These are phyloP conservation scores for Candida pseudocylindracea DNA, from an alignment of 1,139 yeast genomes.

Conservation along the genomic window DNA sequence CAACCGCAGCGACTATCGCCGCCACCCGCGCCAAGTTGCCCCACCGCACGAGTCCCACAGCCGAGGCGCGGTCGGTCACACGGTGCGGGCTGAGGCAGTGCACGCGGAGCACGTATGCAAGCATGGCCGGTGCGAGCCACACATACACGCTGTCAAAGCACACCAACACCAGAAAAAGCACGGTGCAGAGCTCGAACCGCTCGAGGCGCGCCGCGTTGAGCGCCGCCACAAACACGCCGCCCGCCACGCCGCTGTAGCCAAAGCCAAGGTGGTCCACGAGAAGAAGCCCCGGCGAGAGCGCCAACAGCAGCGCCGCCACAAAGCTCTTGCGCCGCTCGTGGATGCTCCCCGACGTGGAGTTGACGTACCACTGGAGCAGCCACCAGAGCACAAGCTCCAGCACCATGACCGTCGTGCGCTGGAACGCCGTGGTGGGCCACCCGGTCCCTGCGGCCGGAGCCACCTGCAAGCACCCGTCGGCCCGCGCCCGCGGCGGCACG, in stretches of 20 bases:
- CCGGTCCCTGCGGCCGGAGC: conserved; percentile 48
- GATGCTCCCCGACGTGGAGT: conserved; percentile 15
- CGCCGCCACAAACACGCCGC: conserved; percentile 58
- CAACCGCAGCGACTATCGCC: conserved; percentile 36
- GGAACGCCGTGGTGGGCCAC: conserved; percentile 60
- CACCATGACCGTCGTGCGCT: conserved; percentile 55
- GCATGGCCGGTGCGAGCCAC: conserved; percentile 88
- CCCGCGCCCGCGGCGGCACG: conserved; percentile 38
- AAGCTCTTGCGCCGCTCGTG: conserved; percentile 26
- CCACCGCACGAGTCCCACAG: conserved; percentile 29
- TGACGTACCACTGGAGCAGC: conserved; percentile 51
- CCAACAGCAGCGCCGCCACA: conserved; percentile 66
- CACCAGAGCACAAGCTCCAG: conserved; percentile 55
- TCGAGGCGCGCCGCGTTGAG: conserved; percentile 46
- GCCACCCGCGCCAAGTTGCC: conserved; percentile 37
- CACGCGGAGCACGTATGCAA: conserved; percentile 50
- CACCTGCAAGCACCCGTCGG: conserved; percentile 65
- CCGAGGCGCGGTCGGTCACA: conserved; percentile 7
- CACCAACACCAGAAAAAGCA: conserved; percentile 50
- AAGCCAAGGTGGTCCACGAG: conserved; percentile 86
- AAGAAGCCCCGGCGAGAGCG: conserved; percentile 71
- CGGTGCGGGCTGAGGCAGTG: conserved; percentile 34
- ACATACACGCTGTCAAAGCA: conserved; percentile 91
- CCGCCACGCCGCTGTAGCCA: conserved; percentile 87
- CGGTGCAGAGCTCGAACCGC: conserved; percentile 40